Base-by-base conservation (phyloP, 1,284 basidiomycete species). In the Naganishia sp. region DNA sequence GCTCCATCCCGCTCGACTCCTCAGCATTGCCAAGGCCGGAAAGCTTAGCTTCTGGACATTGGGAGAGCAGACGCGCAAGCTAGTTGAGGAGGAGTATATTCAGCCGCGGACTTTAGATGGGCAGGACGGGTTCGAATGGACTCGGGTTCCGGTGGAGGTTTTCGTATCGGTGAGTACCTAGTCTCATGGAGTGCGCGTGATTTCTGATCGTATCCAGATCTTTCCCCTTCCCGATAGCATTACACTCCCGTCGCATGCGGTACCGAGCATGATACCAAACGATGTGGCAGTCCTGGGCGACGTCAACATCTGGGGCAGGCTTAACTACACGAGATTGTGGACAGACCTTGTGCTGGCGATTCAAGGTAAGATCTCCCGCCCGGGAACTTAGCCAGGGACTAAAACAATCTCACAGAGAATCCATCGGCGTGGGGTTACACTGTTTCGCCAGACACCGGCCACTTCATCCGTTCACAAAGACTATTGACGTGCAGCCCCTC, bases 31-130 rank as follows among this genome's bases (percentile, higher is more conserved):
- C 10, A 61, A 50, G 15, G 49, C 47, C 5, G 35, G 32, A 13
- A 61, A 61, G 45, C 47, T 61, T 13, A 61, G 31, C 13, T 61
- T 61, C 35, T 28, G 35, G 46, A 42, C 47, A 6, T 28, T 61
- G 47, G 58, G 58, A 18, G 58, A 50, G 28, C 58, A 61, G 23
- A 46, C 50, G 6, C 32, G 35, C 1, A 28, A 17, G 47, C 28
- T 49, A 2, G 31, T 50, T 1, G 35, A 11, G 21, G 47, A 61
- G 21, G 47, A 61, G 11, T 50, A 50, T 35, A 13, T 35, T n/a
- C 32, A 42, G 10, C n/a, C 21, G 17, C 50, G 58, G 58, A 41
- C 32, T 17, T 17, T 17, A 18, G 58, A 61, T 18, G 58, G 58
- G 7, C 7, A 23, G 21, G 58, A 61, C 18, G 45, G n/a, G 15